phyloP scores from a whole-genome alignment of 1,139 yeast species.

The Torulaspora pretoriensis region DNA sequence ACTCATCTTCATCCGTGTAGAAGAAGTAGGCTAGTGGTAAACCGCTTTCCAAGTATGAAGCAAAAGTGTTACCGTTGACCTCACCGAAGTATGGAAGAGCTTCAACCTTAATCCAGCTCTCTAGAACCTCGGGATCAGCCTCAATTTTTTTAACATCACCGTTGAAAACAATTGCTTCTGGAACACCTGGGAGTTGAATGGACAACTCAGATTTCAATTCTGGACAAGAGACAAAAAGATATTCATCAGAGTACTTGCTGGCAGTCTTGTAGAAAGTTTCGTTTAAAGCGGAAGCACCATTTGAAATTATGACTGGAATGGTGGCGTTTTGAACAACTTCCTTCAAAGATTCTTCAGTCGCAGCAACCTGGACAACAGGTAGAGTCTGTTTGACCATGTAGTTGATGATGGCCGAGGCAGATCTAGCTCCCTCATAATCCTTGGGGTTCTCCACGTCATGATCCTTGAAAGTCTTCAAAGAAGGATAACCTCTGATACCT shows the following conservation, averaged over 20 bases:
- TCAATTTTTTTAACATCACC: conserved; percentile 36
- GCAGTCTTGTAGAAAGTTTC: conserved; percentile 30
- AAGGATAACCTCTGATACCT: conserved; percentile 87
- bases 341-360: conserved; percentile 47
- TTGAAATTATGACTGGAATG: conserved; percentile 41
- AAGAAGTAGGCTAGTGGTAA: conserved; percentile 86
- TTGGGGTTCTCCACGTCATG: conserved; percentile 42
- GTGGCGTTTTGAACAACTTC: conserved; percentile 45
- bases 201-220: conserved; percentile 13
- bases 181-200: conserved; percentile 15
- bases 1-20: conserved; percentile 66
- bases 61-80: conserved; percentile 76
- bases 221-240: conserved; percentile 21
- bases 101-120: conserved; percentile 60
- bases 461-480: conserved; percentile 80
- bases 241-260: conserved; percentile 21
- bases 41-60: conserved; percentile 64
- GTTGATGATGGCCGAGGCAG: conserved; percentile 67
- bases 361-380: conserved; percentile 66
- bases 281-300: conserved; percentile 25
- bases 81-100: conserved; percentile 88
- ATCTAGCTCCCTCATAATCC: conserved; percentile 82
- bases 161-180: conserved; percentile 44
- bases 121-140: conserved; percentile 39
- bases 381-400: conserved; percentile 80